Base-by-base conservation (phyloP, 2,329 filamentous ascomycete species). In the Periconia sp. region DNA sequence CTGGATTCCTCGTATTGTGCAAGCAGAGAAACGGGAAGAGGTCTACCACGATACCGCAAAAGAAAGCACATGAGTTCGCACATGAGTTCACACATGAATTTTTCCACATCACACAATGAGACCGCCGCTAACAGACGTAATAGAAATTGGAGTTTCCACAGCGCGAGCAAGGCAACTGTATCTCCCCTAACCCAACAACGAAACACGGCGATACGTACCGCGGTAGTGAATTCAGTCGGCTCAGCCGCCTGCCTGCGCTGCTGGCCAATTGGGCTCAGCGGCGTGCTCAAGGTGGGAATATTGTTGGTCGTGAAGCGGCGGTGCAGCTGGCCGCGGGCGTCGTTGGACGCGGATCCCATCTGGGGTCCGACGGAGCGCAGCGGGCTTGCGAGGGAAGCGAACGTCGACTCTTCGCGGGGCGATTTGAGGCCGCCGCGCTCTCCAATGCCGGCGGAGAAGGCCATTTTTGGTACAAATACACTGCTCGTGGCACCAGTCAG, bases 291-390 rank as follows among this genome's bases (percentile, higher is more conserved):
- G 77, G 80, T 91, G 81, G 73, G 89, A 80, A 74, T 89, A 85
- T 74, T 96, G 61, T 78, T 95, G 44, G 92, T 94, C 52, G 92
- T 97, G 74, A 97, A 97, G 66, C 92, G 87, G 65, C 92, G 86
- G 72, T 92, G 89, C 68, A 97, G 79, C 59, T 85, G 85, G 52
- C 84, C 83, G 71, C 92, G 85, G 55, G 82, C 81, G 66, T 95
- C 89, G 70, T 83, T 80, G 15, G 36, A 37, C 43, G 76, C 69
- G 35, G 74, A 49, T 52, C 76, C 78, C 69, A 85, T 78, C 65
- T 84, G 83, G 64, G 76, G 78, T 65, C 82, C 80, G 70, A 87
- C 87, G 68, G 73, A 71, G 52, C 88, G 85, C 59, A 84, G 82
- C 64, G 73, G 85, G 62, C 88, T 86, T 6, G 54, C 47, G 40